phyloP scores from a whole-genome alignment of 2,329 filamentous ascomycete species.

The Metarhizium sp. region DNA sequence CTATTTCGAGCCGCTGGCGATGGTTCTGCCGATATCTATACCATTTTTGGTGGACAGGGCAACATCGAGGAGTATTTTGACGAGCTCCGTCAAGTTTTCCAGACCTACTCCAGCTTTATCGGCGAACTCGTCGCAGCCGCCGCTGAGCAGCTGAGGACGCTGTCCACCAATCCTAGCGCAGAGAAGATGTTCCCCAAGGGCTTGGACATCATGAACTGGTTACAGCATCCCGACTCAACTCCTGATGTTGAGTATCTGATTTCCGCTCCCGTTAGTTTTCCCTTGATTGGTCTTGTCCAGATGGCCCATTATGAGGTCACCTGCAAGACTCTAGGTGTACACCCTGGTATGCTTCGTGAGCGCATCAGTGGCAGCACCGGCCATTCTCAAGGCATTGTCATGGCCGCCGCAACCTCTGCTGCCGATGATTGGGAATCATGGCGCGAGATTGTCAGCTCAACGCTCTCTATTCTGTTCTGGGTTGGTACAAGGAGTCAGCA shows the following conservation, averaged over 20 bases:
- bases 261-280: constrained; percentile 90
- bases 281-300: constrained; percentile 91
- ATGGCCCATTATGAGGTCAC: constrained; percentile 92
- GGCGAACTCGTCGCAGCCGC: constrained; percentile 74
- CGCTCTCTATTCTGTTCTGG: constrained; percentile 94
- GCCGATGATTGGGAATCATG: constrained; percentile 92
- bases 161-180: constrained; percentile 74
- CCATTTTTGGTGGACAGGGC: constrained; percentile 91
- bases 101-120: constrained; percentile 83
- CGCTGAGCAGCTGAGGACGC: constrained; percentile 76
- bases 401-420: constrained; percentile 83
- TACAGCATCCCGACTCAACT: constrained; percentile 79
- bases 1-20: constrained; percentile 83
- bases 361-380: constrained; percentile 82
- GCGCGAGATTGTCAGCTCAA: constrained; percentile 66
- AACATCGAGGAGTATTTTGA: constrained; percentile 99
- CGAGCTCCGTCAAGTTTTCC: constrained; percentile 84
- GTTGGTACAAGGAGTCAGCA: constrained; percentile 96
- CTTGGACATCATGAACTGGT: constrained; percentile 90
- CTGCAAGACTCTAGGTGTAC: constrained; percentile 81
- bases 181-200: constrained; percentile 97
- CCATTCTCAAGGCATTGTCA: constrained; percentile 93
- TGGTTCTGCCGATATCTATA: constrained; percentile 76
- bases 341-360: constrained; percentile 80
- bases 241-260: constrained; percentile 92